Percentiles rank a stretch among this genome's conserved stretches.
phyloP scores from a whole-genome alignment of 2,329 filamentous ascomycete species.

The Xylariaceae sp. region DNA sequence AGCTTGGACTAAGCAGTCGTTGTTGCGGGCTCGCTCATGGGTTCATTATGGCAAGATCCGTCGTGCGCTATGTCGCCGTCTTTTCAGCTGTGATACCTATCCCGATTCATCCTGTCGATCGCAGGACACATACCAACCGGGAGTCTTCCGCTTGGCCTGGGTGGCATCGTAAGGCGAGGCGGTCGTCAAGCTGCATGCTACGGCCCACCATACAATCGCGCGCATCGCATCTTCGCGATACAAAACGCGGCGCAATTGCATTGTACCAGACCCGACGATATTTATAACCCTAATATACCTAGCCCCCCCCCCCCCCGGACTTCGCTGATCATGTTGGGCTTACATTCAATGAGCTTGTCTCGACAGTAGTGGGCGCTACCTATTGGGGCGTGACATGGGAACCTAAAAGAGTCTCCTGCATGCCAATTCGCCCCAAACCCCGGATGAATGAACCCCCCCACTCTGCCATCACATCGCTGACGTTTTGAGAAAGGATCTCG shows the following conservation, averaged over 20 bases:
- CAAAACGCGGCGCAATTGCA: not conserved
- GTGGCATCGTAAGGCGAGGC: constrained; percentile 1
- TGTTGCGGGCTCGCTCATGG: constrained; percentile 12
- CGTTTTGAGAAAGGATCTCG: not conserved
- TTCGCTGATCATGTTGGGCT: not conserved
- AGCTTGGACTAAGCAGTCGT: not conserved
- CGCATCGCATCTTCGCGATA: not conserved
- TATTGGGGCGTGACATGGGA: not conserved
- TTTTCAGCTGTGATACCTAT: constrained; percentile 11
- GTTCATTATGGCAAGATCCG: constrained; percentile 5
- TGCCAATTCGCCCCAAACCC: constrained; percentile 1
- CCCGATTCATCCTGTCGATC: constrained; percentile 3
- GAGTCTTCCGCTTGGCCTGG: constrained; percentile 11
- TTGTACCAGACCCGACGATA: not conserved
- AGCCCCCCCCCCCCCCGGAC: too few relatives aligned
- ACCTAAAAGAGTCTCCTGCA: not conserved
- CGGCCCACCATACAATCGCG: not conserved
- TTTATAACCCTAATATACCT: not conserved
- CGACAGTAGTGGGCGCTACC: not conserved
- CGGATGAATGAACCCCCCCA: not conserved
- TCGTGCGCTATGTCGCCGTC: not conserved
- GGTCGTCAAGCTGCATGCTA: not conserved
- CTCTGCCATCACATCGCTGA: constrained; percentile 1
- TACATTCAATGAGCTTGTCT: not conserved
- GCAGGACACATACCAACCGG: constrained; percentile 5